These are phyloP conservation scores for Astrephomene gubernaculifera DNA, from an alignment of 139 green algal genomes.

Conservation along the genomic window DNA sequence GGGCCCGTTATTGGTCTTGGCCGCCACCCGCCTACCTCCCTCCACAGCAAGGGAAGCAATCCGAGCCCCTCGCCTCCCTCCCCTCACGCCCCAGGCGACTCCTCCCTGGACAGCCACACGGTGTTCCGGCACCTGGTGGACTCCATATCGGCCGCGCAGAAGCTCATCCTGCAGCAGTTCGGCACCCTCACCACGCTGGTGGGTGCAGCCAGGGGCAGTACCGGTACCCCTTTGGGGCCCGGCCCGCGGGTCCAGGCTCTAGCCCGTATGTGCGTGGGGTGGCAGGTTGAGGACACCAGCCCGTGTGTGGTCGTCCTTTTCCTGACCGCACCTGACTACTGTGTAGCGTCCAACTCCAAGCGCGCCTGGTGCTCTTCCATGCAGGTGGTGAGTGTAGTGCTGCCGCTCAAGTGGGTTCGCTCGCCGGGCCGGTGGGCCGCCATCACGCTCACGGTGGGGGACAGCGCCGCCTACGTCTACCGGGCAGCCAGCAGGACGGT, in stretches of 20 bases:
- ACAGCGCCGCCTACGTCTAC: slow-evolving; percentile 58
- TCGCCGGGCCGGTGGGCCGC: slow-evolving; percentile 23
- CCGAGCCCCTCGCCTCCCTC: too few relatives aligned
- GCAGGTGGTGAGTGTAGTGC: slow-evolving; percentile 43
- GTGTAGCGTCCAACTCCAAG: too few relatives aligned
- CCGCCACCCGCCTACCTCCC: too few relatives aligned
- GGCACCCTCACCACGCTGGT: slow-evolving; percentile 68
- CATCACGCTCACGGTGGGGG: slow-evolving; percentile 57
- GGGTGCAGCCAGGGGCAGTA: not conserved
- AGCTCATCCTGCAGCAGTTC: slow-evolving; percentile 56
- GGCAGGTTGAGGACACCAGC: too few relatives aligned
- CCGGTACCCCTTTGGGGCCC: too few relatives aligned
- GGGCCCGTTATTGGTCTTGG: too few relatives aligned
- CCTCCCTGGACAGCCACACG: slow-evolving; percentile 14
- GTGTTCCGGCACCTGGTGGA: slow-evolving; percentile 50
- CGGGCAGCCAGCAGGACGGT: slow-evolving; percentile 4
- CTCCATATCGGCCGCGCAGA: slow-evolving; percentile 46
- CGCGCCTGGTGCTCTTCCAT: too few relatives aligned
- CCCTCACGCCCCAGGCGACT: slow-evolving; percentile 13
- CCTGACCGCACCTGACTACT: too few relatives aligned
- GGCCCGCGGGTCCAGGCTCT: too few relatives aligned
- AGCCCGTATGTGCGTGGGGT: too few relatives aligned
- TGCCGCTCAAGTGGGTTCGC: slow-evolving; percentile 43
- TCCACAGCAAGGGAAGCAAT: too few relatives aligned
- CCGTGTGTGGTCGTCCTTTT: too few relatives aligned